Percentiles rank a stretch among this genome's conserved stretches.
phyloP scores from a whole-genome alignment of 2,329 filamentous ascomycete genomes.

The Colletotrichum trifolii region DNA sequence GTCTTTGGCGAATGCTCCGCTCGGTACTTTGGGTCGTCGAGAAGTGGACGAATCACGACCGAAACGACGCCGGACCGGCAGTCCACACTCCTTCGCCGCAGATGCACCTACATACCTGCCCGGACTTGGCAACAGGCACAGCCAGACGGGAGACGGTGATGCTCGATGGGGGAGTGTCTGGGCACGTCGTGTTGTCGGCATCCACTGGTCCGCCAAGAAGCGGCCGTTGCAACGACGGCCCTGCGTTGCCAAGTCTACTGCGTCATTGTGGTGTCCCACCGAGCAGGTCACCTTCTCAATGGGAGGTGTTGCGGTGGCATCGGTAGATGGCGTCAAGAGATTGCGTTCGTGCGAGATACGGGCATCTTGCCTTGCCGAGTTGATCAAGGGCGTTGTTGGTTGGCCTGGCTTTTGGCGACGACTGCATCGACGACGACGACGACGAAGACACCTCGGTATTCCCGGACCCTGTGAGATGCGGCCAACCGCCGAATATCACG shows the following conservation, averaged over 20 bases:
- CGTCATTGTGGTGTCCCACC: constrained; percentile 22
- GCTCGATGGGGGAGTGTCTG: constrained; percentile 12
- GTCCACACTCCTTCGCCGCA: constrained; percentile 29
- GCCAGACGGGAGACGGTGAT: constrained; percentile 1
- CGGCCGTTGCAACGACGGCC: constrained; percentile 20
- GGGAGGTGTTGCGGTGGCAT: constrained; percentile 7
- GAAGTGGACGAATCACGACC: constrained; percentile 5
- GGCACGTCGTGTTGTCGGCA: constrained; percentile 23
- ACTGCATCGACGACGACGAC: too few species aligned
- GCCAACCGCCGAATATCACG: too few species aligned
- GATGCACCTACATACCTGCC: constrained; percentile 32
- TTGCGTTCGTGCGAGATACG: constrained; percentile 30
- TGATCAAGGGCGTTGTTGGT: too few species aligned
- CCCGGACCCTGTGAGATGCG: too few species aligned
- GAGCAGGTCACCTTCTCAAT: constrained; percentile 26
- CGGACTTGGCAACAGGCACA: constrained; percentile 29
- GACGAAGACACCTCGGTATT: too few species aligned
- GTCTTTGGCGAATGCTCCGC: constrained; percentile 16
- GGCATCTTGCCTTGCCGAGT: background rate
- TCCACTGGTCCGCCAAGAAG: constrained; percentile 22
- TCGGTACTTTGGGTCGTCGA: constrained; percentile 24
- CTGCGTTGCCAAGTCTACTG: constrained; percentile 16
- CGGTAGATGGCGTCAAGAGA: constrained; percentile 31
- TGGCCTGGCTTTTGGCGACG: too few species aligned
- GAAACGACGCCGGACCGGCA: constrained; percentile 22